Evolutionary conservation across 2,329 filamentous ascomycete genomes (phyloP).

Genomic region (Alternaria sp.): DNA sequence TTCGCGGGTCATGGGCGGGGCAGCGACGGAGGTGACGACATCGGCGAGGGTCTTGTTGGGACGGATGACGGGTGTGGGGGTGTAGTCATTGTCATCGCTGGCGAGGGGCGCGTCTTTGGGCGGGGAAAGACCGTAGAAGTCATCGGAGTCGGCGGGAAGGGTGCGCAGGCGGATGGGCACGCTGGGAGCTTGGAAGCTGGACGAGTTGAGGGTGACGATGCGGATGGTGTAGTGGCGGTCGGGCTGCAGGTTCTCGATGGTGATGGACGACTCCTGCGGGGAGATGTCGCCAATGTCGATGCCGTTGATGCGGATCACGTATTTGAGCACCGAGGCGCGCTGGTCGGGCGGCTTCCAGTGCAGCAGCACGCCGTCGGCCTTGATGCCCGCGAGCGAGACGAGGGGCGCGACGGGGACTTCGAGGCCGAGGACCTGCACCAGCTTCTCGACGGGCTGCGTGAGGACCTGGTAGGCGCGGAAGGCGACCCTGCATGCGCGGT

Average conservation of each 20-base stretch:
- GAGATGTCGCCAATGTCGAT: constrained; percentile 88
- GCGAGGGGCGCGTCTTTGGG: constrained; percentile 52
- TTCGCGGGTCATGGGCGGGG: constrained; percentile 70
- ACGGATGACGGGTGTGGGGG: constrained; percentile 61
- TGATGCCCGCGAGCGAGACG: constrained; percentile 89
- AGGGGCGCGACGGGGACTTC: constrained; percentile 91
- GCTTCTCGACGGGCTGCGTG: constrained; percentile 86
- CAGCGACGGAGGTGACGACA: constrained; percentile 66
- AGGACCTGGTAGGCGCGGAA: constrained; percentile 88
- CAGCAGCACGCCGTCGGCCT: constrained; percentile 82
- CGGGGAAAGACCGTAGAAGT: constrained; percentile 59
- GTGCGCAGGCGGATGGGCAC: constrained; percentile 84
- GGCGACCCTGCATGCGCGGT: constrained; percentile 67
- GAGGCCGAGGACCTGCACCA: constrained; percentile 89
- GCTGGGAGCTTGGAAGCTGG: constrained; percentile 92
- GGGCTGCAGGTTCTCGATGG: constrained; percentile 84
- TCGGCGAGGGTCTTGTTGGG: constrained; percentile 63
- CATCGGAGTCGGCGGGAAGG: constrained; percentile 50
- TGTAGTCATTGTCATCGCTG: constrained; percentile 51
- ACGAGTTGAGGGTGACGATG: constrained; percentile 87
- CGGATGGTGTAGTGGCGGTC: constrained; percentile 92
- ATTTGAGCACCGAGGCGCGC: constrained; percentile 76
- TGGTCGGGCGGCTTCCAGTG: constrained; percentile 83
- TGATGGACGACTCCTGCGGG: constrained; percentile 83
- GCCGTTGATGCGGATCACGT: constrained; percentile 92